A percentile compares a stretch with the other conserved stretches of the same genome.
Evolutionary conservation across 305 asterid genomes (phyloP).

Genomic region (Striga hermonthica): DNA sequence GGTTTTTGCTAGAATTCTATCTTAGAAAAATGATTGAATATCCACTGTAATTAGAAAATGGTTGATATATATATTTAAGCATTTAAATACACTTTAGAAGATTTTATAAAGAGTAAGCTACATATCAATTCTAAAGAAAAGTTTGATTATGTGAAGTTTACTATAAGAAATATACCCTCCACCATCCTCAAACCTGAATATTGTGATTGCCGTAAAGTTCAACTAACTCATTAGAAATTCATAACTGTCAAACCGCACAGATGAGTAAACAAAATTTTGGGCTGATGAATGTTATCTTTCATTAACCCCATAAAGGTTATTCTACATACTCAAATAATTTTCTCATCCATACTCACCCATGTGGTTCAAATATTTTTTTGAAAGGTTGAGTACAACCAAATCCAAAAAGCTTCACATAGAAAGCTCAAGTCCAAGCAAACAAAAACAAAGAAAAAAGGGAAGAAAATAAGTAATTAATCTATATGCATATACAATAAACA

Average conservation of each 20-base stretch:
- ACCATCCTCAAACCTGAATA: slow-evolving; percentile 20
- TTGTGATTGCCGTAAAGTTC: slow-evolving; percentile 14
- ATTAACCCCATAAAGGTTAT: slow-evolving; percentile 13
- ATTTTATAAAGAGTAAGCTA: slow-evolving; percentile 15
- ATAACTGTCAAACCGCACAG: slow-evolving; percentile 13
- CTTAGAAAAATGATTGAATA: slow-evolving; percentile 45
- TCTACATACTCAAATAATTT: slow-evolving; percentile 8
- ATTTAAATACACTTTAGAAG: slow-evolving; percentile 13
- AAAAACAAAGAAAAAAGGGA: too few relatives aligned
- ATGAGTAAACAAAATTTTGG: slow-evolving; percentile 9
- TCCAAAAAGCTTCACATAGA: too few relatives aligned
- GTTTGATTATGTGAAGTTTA: slow-evolving; percentile 23
- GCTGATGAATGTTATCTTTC: slow-evolving; percentile 11
- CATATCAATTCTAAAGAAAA: slow-evolving; percentile 15
- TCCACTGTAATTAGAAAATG: too few relatives aligned
- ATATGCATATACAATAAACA: too few relatives aligned
- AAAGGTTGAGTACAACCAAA: too few relatives aligned
- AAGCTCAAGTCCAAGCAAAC: too few relatives aligned
- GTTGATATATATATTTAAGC: too few relatives aligned
- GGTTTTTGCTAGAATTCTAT: slow-evolving; percentile 64
- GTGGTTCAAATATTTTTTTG: too few relatives aligned
- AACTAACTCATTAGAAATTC: slow-evolving; percentile 10
- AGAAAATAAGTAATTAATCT: too few relatives aligned
- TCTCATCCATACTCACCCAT: slow-evolving; percentile 13
- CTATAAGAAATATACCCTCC: slow-evolving; percentile 14